Conservation (phyloP, 805 yeast genomes). For the Yamadazyma takamatsuzukensis region DNA sequence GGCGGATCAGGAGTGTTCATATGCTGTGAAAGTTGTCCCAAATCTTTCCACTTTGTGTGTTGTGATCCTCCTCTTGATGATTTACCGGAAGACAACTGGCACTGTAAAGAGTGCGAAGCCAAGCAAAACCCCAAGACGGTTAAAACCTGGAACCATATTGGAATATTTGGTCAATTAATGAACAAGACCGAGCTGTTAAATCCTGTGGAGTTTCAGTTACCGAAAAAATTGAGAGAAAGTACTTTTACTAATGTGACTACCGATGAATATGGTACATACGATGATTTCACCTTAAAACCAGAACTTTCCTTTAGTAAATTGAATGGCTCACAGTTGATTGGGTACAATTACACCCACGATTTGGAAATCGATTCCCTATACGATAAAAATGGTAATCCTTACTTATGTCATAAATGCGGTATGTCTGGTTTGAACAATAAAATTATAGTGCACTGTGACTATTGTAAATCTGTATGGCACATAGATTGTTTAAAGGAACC, state of each 20-base stretch:
- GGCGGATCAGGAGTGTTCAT: conserved; percentile 85
- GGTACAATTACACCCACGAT: conserved; percentile 44
- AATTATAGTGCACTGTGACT: conserved; percentile 72
- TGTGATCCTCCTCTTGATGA: conserved; percentile 87
- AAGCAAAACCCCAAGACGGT: conserved; percentile 27
- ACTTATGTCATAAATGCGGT: conserved; percentile 74
- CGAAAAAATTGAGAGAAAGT: conserved; percentile 59
- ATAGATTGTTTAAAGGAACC: conserved; percentile 83
- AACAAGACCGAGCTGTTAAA: conserved; percentile 63
- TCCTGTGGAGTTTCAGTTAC: conserved; percentile 48
- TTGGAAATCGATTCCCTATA: conserved; percentile 60
- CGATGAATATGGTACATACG: conserved; percentile 68
- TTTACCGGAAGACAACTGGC: conserved; percentile 89
- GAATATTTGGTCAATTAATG: conserved; percentile 51
- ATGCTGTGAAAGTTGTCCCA: conserved; percentile 93
- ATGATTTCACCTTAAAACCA: conserved; percentile 46
- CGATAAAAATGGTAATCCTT: conserved; percentile 65
- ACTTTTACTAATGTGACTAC: conserved; percentile 69
- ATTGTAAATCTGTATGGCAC: conserved; percentile 83
- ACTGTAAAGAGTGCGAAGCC: conserved; percentile 70
- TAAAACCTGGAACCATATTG: conserved; percentile 32
- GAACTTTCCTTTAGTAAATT: conserved; percentile 40
- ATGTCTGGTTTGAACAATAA: conserved; percentile 59
- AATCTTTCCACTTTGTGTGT: conserved; percentile 88
- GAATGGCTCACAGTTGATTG: conserved; percentile 32